Conservation (phyloP, 2,329 filamentous ascomycete species). For the Didymella sp. region DNA sequence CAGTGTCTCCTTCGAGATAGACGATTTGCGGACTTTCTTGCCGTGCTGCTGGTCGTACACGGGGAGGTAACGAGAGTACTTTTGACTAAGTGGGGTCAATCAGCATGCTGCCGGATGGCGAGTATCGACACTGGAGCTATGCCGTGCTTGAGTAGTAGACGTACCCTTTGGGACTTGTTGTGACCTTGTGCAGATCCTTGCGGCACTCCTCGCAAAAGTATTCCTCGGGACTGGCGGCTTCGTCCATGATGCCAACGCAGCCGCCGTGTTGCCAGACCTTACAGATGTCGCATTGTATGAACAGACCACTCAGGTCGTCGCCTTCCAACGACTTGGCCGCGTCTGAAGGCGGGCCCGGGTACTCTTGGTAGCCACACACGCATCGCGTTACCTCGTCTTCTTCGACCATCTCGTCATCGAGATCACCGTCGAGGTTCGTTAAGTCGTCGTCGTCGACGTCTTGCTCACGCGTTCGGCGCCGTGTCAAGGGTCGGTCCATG, state of each 20-base stretch:
- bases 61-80: constrained; percentile 69
- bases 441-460: constrained; percentile 64
- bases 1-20: constrained; percentile 68
- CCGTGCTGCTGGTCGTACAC: constrained; percentile 60
- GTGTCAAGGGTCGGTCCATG: constrained; percentile 73
- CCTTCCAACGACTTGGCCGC: constrained; percentile 60
- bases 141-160: constrained; percentile 41
- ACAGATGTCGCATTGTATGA: constrained; percentile 97
- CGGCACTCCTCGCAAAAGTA: constrained; percentile 98
- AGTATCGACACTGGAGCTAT: background rate
- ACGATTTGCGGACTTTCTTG: constrained; percentile 65
- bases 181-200: constrained; percentile 87
- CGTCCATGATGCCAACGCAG: constrained; percentile 95
- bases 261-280: constrained; percentile 99
- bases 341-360: constrained; percentile 76
- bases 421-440: constrained; percentile 60
- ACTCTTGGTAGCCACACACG: constrained; percentile 92
- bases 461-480: constrained; percentile 79
- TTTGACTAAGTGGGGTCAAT: constrained; percentile 56
- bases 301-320: constrained; percentile 91
- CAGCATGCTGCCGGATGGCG: constrained; percentile 5
- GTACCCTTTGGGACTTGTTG: constrained; percentile 83
- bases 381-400: constrained; percentile 94
- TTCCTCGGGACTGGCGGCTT: constrained; percentile 89
- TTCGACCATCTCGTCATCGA: constrained; percentile 67